phyloP scores from a whole-genome alignment of 495 filamentous ascomycete genomes.

The Penicillium argentinense region DNA sequence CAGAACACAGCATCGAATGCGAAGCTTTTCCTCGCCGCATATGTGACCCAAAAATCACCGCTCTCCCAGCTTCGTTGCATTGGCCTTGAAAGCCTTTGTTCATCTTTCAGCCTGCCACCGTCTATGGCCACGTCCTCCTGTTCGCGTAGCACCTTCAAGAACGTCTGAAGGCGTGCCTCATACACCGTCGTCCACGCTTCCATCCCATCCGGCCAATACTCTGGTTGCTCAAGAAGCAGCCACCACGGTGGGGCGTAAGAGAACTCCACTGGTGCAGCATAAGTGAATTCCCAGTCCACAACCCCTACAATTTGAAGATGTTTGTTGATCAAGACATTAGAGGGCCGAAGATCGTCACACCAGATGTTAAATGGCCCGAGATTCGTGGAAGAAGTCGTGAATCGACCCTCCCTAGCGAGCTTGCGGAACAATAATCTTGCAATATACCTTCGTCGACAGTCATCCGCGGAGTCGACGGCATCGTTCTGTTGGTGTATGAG shows the following conservation, averaged over 20 bases:
- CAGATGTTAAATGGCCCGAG: constrained; percentile 22
- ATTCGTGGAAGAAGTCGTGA: constrained; percentile 1
- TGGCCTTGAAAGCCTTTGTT: constrained; percentile 10
- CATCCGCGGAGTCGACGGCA: constrained; percentile 12
- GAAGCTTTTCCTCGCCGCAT: constrained; percentile 13
- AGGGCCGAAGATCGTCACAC: constrained; percentile 22
- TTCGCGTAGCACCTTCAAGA: constrained; percentile 13
- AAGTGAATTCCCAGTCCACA: constrained; percentile 45
- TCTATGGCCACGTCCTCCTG: constrained; percentile 15
- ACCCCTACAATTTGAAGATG: constrained; percentile 7
- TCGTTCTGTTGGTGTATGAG: constrained; percentile 46
- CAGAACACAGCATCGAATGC: constrained; percentile 21
- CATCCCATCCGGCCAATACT: constrained; percentile 30
- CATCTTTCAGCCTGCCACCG: constrained; percentile 4
- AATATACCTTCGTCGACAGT: constrained; percentile 10
- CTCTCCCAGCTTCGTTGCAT: constrained; percentile 24
- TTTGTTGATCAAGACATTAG: constrained; percentile 23
- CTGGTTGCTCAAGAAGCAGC: constrained; percentile 37
- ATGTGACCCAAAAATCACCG: constrained; percentile 22
- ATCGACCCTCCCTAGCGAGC: constrained; percentile 3
- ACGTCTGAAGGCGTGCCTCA: constrained; percentile 11
- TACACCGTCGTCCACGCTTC: constrained; percentile 13
- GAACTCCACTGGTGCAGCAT: constrained; percentile 38
- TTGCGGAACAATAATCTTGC: constrained; percentile 11
- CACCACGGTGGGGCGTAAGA: constrained; percentile 40